phyloP scores from a whole-genome alignment of 73 alveolate genomes.

The Tetrahymena malaccensis region DNA sequence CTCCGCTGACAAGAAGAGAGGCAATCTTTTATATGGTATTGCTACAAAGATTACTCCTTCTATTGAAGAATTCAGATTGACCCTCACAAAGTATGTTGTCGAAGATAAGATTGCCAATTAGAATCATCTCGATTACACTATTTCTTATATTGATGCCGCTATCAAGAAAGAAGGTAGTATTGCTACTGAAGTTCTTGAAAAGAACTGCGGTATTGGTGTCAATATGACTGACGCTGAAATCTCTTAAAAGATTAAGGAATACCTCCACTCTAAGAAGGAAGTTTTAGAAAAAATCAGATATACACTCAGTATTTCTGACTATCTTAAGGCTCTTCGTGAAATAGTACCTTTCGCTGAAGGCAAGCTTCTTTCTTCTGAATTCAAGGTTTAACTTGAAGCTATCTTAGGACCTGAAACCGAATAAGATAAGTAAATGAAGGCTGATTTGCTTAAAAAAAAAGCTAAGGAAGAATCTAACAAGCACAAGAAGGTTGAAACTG shows the following conservation, averaged over 20 bases:
- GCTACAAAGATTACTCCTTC: conserved; percentile 4
- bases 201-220: conserved; percentile 29
- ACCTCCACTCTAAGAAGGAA: not conserved
- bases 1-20: not conserved
- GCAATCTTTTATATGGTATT: not conserved
- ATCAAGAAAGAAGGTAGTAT: not conserved
- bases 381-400: conserved; percentile 20
- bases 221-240: conserved; percentile 24
- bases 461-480: not conserved
- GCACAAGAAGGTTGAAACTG: conserved; percentile 1
- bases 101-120: conserved; percentile 15
- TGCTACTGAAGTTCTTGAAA: conserved; percentile 2
- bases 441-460: not conserved
- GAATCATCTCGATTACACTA: conserved; percentile 11
- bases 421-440: conserved; percentile 8
- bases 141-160: conserved; percentile 4
- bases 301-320: conserved; percentile 16
- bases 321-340: conserved; percentile 10
- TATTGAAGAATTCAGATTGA: conserved; percentile 24
- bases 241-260: not conserved
- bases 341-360: conserved; percentile 33
- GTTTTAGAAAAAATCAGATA: conserved; percentile 19
- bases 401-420: conserved; percentile 33
- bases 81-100: conserved; percentile 10
- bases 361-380: conserved; percentile 4